These are phyloP conservation scores for Dipteronia dyeriana DNA, from an alignment of 345 rosid genomes.

Conservation along the genomic window DNA sequence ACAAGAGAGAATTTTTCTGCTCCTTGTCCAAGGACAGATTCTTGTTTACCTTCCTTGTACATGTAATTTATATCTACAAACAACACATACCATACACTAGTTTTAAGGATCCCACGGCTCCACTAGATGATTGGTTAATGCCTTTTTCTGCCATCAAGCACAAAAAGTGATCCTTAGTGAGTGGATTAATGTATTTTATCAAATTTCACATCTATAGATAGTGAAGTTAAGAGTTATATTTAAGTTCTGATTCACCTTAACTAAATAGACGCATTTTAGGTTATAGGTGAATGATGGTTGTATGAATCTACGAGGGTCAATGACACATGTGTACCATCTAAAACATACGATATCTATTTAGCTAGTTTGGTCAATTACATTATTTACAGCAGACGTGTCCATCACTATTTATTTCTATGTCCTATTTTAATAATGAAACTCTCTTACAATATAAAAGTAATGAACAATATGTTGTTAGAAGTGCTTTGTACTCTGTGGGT, in stretches of 20 bases:
- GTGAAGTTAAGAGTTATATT: too few species aligned
- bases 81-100: background rate
- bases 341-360: too few species aligned
- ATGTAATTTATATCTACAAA: background rate
- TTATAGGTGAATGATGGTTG: too few species aligned
- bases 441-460: background rate
- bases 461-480: background rate
- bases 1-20: constrained; percentile 13
- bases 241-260: too few species aligned
- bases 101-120: constrained; percentile 2
- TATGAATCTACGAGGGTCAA: too few species aligned
- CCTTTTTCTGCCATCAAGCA: constrained; percentile 6
- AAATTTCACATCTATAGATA: too few species aligned
- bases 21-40: constrained; percentile 25
- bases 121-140: background rate
- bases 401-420: too few species aligned
- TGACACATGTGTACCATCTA: too few species aligned
- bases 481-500: background rate
- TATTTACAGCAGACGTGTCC: too few species aligned
- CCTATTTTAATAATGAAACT: background rate
- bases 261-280: too few species aligned
- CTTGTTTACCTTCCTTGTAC: constrained; percentile 7
- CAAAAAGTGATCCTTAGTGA: background rate
- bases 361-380: too few species aligned
- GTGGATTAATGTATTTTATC: too few species aligned